Percentiles rank a stretch among this genome's conserved stretches.
These are phyloP conservation scores for Sphaerulina musiva DNA, from an alignment of 2,329 filamentous ascomycete genomes.

Conservation along the genomic window DNA sequence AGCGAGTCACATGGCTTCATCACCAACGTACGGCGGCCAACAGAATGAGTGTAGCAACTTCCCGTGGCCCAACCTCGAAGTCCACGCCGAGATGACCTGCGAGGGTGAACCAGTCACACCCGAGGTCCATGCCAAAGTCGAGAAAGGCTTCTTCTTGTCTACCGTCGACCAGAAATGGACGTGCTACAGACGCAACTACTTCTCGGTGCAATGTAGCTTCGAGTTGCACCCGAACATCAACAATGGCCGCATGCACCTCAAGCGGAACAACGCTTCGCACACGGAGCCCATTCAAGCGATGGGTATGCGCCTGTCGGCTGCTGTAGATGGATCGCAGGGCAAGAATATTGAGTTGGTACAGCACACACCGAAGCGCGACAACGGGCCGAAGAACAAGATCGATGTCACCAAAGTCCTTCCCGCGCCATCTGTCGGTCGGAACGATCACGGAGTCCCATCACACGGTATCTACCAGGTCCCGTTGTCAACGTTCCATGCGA, in stretches of 20 bases:
- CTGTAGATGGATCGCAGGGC: constrained; percentile 66
- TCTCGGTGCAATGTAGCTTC: constrained; percentile 76
- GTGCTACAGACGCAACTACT: constrained; percentile 87
- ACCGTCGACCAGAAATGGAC: constrained; percentile 74
- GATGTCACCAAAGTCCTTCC: constrained; percentile 66
- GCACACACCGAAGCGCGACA: constrained; percentile 86
- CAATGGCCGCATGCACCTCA: constrained; percentile 53
- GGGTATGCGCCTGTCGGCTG: constrained; percentile 76
- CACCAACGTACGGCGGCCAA: constrained; percentile 25
- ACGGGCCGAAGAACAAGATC: constrained; percentile 68
- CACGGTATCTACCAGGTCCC: constrained; percentile 31
- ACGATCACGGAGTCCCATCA: constrained; percentile 35
- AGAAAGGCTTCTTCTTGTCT: constrained; percentile 77
- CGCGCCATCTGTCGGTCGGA: constrained; percentile 48
- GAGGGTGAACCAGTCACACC: constrained; percentile 56
- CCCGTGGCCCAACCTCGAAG: constrained; percentile 43
- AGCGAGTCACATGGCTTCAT: constrained; percentile 27
- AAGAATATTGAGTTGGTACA: constrained; percentile 80
- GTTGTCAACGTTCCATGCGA: constrained; percentile 37
- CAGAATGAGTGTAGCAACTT: constrained; percentile 35
- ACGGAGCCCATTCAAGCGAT: constrained; percentile 61
- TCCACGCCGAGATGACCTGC: constrained; percentile 57
- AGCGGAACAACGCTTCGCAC: constrained; percentile 38
- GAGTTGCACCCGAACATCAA: constrained; percentile 57
- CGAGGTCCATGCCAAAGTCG: constrained; percentile 71